Evolutionary conservation across 23 red algal species (phyloP).

Genomic region (Gracilariopsis chorda): DNA sequence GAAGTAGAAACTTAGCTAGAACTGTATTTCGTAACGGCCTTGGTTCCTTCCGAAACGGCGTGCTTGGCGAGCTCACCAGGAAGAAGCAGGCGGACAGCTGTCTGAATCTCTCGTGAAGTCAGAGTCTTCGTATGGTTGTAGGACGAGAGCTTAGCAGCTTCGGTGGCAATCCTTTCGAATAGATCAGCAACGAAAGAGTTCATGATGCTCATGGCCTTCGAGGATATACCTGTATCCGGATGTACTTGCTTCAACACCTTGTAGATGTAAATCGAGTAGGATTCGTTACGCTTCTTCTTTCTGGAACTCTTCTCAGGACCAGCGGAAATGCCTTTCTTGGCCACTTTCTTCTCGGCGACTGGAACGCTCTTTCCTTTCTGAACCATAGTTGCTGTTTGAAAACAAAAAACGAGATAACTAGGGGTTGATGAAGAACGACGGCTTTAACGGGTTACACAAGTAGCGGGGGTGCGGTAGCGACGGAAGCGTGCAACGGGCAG

Average conservation of each 20-base stretch:
- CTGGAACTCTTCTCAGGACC: constrained; percentile 63
- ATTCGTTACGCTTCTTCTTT: constrained; percentile 91
- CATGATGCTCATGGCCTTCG: constrained; percentile 99
- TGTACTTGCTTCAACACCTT: constrained; percentile 99
- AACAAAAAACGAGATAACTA: background rate
- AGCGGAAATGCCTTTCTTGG: constrained; percentile 72
- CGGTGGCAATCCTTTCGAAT: constrained; percentile 95
- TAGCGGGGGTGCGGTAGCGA: too few species aligned
- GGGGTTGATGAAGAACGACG: background rate
- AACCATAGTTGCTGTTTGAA: constrained; percentile 58
- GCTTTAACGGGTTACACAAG: too few species aligned
- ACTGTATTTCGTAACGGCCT: constrained; percentile 99
- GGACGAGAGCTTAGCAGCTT: constrained; percentile 84
- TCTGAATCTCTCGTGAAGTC: constrained; percentile 98
- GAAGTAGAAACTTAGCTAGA: constrained; percentile 43
- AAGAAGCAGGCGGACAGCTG: constrained; percentile 93
- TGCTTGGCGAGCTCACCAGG: constrained; percentile 99
- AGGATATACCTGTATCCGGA: constrained; percentile 98
- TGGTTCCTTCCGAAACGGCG: constrained; percentile 97
- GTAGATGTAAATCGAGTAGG: constrained; percentile 99
- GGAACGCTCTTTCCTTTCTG: constrained; percentile 96
- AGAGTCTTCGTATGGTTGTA: constrained; percentile 98
- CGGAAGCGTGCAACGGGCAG: too few species aligned
- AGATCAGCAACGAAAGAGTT: constrained; percentile 98
- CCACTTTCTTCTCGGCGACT: constrained; percentile 93